Percentiles rank a stretch among this genome's conserved stretches.
Evolutionary conservation across 2,329 filamentous ascomycete genomes (phyloP).

Genomic region (Epichloe coenophiala): DNA sequence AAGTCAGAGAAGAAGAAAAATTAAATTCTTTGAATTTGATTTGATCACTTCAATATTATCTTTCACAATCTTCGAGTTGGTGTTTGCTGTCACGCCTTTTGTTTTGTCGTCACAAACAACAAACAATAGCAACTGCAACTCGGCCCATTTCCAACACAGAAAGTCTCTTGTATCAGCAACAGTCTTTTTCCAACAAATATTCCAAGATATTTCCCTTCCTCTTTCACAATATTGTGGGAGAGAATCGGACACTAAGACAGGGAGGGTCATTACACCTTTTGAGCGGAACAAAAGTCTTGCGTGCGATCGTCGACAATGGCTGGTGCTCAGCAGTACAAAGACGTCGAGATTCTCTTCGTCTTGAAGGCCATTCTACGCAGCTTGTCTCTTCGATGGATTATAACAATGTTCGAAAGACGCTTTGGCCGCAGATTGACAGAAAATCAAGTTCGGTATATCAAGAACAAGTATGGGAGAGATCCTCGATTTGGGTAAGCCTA

Average conservation of each 20-base stretch:
- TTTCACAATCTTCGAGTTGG: neutral
- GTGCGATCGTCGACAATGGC: conserved; percentile 14
- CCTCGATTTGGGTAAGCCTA: conserved; percentile 23
- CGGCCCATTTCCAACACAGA: neutral
- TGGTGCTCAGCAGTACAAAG: conserved; percentile 20
- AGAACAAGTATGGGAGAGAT: conserved; percentile 27
- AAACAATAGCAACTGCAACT: neutral
- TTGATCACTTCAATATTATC: neutral
- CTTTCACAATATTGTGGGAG: no score
- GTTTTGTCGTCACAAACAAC: neutral
- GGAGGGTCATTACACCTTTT: no score
- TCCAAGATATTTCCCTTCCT: no score
- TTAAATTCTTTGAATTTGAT: neutral
- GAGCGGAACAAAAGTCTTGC: no score
- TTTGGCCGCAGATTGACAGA: conserved; percentile 18
- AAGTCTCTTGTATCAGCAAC: no score
- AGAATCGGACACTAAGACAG: no score
- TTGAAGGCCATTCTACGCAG: conserved; percentile 16
- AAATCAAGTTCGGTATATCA: conserved; percentile 26
- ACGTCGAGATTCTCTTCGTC: conserved; percentile 22
- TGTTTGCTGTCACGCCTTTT: neutral
- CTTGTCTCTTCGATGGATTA: conserved; percentile 14
- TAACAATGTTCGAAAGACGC: conserved; percentile 12
- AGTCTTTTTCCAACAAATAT: no score
- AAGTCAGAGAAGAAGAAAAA: neutral